A percentile compares a stretch with the other conserved stretches of the same genome.
Conservation (phyloP, 331 rosid species). For the Malus hybrid region DNA sequence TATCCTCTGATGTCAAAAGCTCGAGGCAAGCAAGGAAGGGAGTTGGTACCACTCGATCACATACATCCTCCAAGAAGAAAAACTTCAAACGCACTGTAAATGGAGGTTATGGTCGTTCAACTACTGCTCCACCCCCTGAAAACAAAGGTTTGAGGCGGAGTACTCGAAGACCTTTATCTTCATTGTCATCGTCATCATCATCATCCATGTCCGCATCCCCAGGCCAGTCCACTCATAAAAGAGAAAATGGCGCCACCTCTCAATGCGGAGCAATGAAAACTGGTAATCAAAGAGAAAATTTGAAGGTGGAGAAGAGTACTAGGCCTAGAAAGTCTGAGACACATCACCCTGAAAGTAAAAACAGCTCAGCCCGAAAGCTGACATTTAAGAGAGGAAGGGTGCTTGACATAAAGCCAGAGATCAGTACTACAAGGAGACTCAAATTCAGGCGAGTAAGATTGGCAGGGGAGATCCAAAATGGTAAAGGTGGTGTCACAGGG, state of each 20-base stretch:
- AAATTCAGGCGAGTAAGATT: slow-evolving; percentile 51
- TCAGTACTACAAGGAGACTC: slow-evolving; percentile 51
- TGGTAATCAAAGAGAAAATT: slow-evolving; percentile 18
- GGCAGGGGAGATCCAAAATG: slow-evolving; percentile 30
- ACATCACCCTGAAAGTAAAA: slow-evolving; percentile 29
- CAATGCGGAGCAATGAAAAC: slow-evolving; percentile 15
- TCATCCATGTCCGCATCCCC: slow-evolving; percentile 17
- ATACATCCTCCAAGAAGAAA: slow-evolving; percentile 32
- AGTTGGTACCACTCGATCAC: slow-evolving; percentile 11
- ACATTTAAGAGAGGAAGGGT: slow-evolving; percentile 59
- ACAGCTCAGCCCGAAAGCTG: slow-evolving; percentile 28
- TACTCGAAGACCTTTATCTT: slow-evolving; percentile 15
- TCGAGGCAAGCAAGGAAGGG: slow-evolving; percentile 22
- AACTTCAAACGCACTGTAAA: slow-evolving; percentile 14
- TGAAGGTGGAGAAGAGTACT: slow-evolving; percentile 29
- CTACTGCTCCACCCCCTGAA: slow-evolving; percentile 6
- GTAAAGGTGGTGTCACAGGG: slow-evolving; percentile 16
- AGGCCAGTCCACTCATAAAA: slow-evolving; percentile 19
- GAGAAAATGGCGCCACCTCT: slow-evolving; percentile 21
- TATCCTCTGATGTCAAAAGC: slow-evolving; percentile 22
- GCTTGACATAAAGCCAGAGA: slow-evolving; percentile 55
- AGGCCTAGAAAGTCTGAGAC: slow-evolving; percentile 26
- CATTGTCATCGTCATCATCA: slow-evolving; percentile 17
- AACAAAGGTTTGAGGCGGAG: slow-evolving; percentile 25
- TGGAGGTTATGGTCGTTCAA: slow-evolving; percentile 13